These are phyloP conservation scores for Marsdenia floribunda DNA, from an alignment of 257 asterid species.

Conservation along the genomic window DNA sequence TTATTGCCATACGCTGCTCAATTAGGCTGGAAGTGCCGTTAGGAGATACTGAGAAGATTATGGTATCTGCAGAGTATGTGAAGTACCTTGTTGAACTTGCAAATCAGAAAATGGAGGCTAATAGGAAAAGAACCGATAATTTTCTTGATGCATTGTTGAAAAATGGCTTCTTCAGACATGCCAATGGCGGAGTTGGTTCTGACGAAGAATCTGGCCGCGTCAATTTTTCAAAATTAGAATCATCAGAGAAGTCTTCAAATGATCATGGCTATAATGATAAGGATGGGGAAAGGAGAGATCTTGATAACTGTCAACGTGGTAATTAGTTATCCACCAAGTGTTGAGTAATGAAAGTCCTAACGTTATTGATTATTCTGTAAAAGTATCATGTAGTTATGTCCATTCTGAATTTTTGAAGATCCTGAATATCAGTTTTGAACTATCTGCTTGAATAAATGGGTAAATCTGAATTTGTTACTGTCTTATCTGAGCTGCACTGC, in stretches of 20 bases:
- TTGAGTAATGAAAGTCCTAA: not conserved
- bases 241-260: slow-evolving; percentile 24
- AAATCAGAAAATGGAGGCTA: slow-evolving; percentile 79
- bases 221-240: slow-evolving; percentile 20
- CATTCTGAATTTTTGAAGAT: not conserved
- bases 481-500: not conserved
- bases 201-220: slow-evolving; percentile 25
- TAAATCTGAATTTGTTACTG: not conserved
- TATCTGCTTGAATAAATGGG: not conserved
- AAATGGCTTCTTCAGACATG: slow-evolving; percentile 38
- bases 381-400: not conserved
- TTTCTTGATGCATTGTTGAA: slow-evolving; percentile 45
- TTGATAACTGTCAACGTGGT: slow-evolving; percentile 39
- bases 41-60: slow-evolving; percentile 48
- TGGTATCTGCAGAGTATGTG: slow-evolving; percentile 69
- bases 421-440: not conserved
- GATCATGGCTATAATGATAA: slow-evolving; percentile 26
- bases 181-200: slow-evolving; percentile 17
- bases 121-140: slow-evolving; percentile 62
- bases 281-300: slow-evolving; percentile 28
- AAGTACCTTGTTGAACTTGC: slow-evolving; percentile 66
- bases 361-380: not conserved
- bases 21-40: slow-evolving; percentile 86
- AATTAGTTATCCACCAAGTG: slow-evolving; percentile 10
- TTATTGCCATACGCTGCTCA: slow-evolving; percentile 76